Evolutionary conservation across 169 alveolate genomes (phyloP).

Genomic region (Plasmodium cynomolgi): DNA sequence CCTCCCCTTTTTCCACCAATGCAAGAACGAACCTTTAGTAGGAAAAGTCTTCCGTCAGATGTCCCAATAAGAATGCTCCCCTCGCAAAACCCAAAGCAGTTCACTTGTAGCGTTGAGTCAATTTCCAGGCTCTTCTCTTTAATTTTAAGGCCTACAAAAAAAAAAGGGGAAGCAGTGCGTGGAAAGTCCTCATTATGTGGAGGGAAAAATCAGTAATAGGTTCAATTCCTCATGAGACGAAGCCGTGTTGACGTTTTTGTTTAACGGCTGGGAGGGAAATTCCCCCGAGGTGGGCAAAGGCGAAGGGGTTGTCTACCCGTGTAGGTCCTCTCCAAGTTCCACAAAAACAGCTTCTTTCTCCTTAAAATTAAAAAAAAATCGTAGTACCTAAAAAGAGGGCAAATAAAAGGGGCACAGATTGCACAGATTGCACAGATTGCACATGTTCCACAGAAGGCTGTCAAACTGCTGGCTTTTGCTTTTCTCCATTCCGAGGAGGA

Average conservation of each 20-base stretch:
- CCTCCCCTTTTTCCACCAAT: neutral
- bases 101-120: constrained; percentile 22
- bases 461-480: neutral
- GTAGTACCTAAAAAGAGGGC: constrained; percentile 19
- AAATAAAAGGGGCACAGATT: neutral
- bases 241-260: neutral
- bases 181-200: neutral
- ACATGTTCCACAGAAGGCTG: neutral
- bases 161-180: neutral
- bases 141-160: constrained; percentile 27
- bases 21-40: constrained; percentile 8
- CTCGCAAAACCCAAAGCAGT: constrained; percentile 25
- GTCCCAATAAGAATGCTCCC: constrained; percentile 36
- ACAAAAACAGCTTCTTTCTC: constrained; percentile 11
- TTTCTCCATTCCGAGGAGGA: neutral
- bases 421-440: neutral
- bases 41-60: constrained; percentile 14
- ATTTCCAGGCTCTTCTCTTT: constrained; percentile 41
- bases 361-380: constrained; percentile 50
- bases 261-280: neutral
- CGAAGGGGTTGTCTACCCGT: constrained; percentile 26
- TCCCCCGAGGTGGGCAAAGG: neutral
- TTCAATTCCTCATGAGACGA: too few species aligned
- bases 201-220: neutral
- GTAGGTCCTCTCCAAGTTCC: constrained; percentile 57